These are phyloP conservation scores for Aspergillus saccharolyticus DNA, from an alignment of 495 filamentous ascomycete species.

Conservation along the genomic window DNA sequence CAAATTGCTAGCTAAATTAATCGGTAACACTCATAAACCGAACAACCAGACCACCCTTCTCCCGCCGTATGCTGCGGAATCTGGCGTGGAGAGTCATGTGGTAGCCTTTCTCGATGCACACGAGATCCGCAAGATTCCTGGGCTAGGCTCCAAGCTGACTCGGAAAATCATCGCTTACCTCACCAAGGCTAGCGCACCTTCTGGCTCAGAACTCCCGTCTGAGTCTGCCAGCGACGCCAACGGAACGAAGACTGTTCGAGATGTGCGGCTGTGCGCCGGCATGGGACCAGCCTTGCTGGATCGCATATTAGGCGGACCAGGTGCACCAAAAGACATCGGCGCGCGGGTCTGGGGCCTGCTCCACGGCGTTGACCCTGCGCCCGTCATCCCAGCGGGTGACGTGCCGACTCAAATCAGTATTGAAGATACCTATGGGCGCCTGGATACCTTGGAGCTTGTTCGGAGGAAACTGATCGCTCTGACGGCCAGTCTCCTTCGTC, in stretches of 20 bases:
- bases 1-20: slow-evolving; percentile 79
- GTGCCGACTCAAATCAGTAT: slow-evolving; percentile 89
- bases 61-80: slow-evolving; percentile 46
- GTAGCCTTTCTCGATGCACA: slow-evolving; percentile 67
- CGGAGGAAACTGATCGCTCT: slow-evolving; percentile 60
- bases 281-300: slow-evolving; percentile 60
- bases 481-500: slow-evolving; percentile 62
- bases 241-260: slow-evolving; percentile 49
- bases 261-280: slow-evolving; percentile 55
- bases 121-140: slow-evolving; percentile 76
- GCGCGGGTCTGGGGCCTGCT: slow-evolving; percentile 71
- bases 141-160: slow-evolving; percentile 76
- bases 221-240: neutral
- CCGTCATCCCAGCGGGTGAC: slow-evolving; percentile 64
- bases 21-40: slow-evolving; percentile 80
- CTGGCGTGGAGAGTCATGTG: slow-evolving; percentile 44
- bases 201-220: neutral
- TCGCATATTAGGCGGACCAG: slow-evolving; percentile 61
- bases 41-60: slow-evolving; percentile 79
- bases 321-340: slow-evolving; percentile 64
- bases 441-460: slow-evolving; percentile 58
- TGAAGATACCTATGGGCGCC: slow-evolving; percentile 76
- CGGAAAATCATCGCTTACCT: slow-evolving; percentile 62
- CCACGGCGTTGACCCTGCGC: slow-evolving; percentile 57
- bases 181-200: neutral